Evolutionary conservation across 2,329 filamentous ascomycete genomes (phyloP), one percentile per base, ranked within the genome.

Genomic region (Xylaria arbuscula): DNA sequence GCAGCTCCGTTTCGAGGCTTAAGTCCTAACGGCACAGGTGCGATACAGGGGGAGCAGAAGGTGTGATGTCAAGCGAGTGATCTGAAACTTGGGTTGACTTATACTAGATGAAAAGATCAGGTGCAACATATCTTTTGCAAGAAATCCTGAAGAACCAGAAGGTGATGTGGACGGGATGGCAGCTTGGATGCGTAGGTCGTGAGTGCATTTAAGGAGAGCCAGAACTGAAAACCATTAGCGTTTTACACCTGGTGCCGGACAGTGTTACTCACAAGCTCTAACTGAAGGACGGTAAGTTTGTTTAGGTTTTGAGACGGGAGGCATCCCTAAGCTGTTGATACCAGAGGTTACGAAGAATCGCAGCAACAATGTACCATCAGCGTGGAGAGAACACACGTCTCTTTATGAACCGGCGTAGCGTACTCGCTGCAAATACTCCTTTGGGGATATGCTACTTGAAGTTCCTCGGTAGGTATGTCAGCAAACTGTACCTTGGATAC

Each of bases 1-100:
- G 70, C 70, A 63, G 67, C 63, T 64, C 66, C 63, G 72, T 72
- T 74, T 73, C 71, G 66, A 64, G 61, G 63, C 66, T 67, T 55
- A 60, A 59, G 67, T 34, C 62, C 32, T 36, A 61, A 63, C 67
- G 47, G 50, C 38, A 42, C 32, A 34, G 55, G 50, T 42, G 66
- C 66, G 58, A 53, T 66, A 40, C 59, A 47, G 57, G 55, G 36
- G 55, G 45, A 13, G 2, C 24, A 47, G 32, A 34, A 56, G 51
- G 32, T 32, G 62, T 48, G 55, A 32, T 51, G 62, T 34, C 24
- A 28, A 63, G 62, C 64, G 59, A 66, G 67, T 55, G 48, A 58
- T 42, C 56, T 65, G 68, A 48, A 70, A 72, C 69, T 50, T 38
- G 32, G 54, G 54, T 57, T 28, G 54, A 19, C 22, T 28, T 32